Percentiles rank a stretch among this genome's conserved stretches.
Evolutionary conservation across 345 rosid genomes (phyloP).

Genomic region (Eucalyptus lansdowneana): DNA sequence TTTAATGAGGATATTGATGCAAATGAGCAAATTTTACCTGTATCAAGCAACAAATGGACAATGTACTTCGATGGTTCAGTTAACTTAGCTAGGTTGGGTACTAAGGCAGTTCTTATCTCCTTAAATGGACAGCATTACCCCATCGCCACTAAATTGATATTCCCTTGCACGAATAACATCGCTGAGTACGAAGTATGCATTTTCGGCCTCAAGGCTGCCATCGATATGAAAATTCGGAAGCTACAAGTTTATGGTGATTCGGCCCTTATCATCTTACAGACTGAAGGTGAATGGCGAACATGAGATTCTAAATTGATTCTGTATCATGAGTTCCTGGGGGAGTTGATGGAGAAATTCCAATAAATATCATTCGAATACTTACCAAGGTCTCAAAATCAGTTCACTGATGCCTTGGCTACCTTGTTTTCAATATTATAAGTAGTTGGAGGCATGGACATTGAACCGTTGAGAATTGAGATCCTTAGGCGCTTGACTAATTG

Average conservation of each 20-base stretch:
- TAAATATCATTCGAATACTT: no score
- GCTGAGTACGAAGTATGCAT: fast-evolving
- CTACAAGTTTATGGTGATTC: no score
- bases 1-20: fast-evolving
- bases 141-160: fast-evolving
- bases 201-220: fast-evolving
- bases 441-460: no score
- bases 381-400: no score
- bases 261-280: no score
- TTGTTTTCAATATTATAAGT: fast-evolving
- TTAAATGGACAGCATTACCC: fast-evolving
- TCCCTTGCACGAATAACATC: fast-evolving
- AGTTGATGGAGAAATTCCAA: fast-evolving
- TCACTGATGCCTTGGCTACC: fast-evolving
- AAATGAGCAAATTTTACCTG: fast-evolving
- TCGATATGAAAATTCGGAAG: fast-evolving
- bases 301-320: fast-evolving
- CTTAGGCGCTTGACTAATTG: fast-evolving
- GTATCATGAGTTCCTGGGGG: fast-evolving
- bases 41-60: fast-evolving
- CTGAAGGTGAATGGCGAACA: fast-evolving
- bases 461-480: no score
- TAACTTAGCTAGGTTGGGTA: fast-evolving
- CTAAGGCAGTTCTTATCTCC: fast-evolving
- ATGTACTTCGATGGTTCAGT: fast-evolving